Evolutionary conservation across 176 grass and related monocot species (phyloP).

Genomic region (Coix lacrymajobi): DNA sequence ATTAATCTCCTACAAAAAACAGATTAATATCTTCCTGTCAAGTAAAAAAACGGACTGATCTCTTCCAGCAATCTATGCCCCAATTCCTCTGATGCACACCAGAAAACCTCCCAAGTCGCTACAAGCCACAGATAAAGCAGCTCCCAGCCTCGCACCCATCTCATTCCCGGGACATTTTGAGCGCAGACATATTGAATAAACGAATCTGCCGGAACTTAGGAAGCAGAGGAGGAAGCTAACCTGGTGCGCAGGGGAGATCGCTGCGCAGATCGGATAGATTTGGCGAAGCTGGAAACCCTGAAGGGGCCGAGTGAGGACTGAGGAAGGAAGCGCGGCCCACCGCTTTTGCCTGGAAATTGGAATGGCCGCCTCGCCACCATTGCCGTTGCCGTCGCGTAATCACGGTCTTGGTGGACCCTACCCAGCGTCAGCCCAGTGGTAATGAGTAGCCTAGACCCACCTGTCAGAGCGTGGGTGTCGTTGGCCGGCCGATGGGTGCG

Average conservation of each 20-base stretch:
- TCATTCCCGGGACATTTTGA: background rate
- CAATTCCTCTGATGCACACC: background rate
- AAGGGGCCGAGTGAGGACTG: background rate
- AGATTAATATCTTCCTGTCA: background rate
- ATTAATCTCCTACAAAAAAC: background rate
- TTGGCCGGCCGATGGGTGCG: background rate
- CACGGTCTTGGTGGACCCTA: background rate
- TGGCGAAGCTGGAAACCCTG: background rate
- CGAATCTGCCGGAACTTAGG: background rate
- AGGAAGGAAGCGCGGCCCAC: background rate
- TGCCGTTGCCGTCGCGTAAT: background rate
- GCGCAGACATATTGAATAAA: background rate
- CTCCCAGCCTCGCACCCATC: background rate
- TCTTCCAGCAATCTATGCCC: background rate
- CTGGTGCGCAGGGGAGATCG: background rate
- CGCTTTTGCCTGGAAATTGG: background rate
- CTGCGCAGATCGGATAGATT: background rate
- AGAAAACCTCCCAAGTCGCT: background rate
- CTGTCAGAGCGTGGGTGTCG: background rate
- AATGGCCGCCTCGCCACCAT: background rate
- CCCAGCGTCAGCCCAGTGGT: background rate
- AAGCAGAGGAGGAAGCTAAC: background rate
- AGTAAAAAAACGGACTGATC: background rate
- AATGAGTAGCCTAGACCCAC: background rate
- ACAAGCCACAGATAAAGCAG: conserved; percentile 7